These are phyloP conservation scores for Neopestalotiopsis clavispora DNA, from an alignment of 2,329 filamentous ascomycete species.

Conservation along the genomic window DNA sequence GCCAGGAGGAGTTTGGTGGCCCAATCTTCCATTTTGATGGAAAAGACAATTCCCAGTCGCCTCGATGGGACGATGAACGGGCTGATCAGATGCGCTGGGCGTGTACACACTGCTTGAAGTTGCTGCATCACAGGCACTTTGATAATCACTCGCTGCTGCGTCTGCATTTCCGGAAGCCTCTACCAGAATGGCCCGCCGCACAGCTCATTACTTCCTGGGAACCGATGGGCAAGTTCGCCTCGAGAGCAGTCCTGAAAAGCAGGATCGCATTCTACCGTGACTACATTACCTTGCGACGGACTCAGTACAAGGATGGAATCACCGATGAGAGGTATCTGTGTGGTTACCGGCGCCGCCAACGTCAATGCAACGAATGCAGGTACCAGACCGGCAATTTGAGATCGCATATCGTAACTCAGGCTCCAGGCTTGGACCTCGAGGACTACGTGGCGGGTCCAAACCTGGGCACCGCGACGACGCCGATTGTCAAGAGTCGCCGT, in stretches of 20 bases:
- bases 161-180: slow-evolving; percentile 21
- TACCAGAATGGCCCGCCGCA: slow-evolving; percentile 6
- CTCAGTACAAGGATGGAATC: slow-evolving; percentile 5
- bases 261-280: background rate
- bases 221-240: background rate
- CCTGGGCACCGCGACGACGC: background rate
- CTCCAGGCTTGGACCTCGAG: background rate
- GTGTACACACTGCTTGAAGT: slow-evolving; percentile 20
- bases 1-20: slow-evolving; percentile 16
- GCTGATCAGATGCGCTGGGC: slow-evolving; percentile 19
- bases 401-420: background rate
- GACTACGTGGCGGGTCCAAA: background rate
- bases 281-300: background rate
- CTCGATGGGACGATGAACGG: slow-evolving; percentile 15
- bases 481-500: slow-evolving; percentile 16
- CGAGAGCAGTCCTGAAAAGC: slow-evolving; percentile 8
- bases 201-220: slow-evolving; percentile 17
- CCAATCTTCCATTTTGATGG: background rate
- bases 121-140: slow-evolving; percentile 20
- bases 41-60: slow-evolving; percentile 7
- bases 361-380: slow-evolving; percentile 21
- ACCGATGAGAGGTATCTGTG: slow-evolving; percentile 13
- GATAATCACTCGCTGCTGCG: slow-evolving; percentile 23
- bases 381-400: slow-evolving; percentile 14
- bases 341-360: slow-evolving; percentile 19